Conservation (phyloP, 768 basidiomycete species). For the Lactarius sanguifluus region DNA sequence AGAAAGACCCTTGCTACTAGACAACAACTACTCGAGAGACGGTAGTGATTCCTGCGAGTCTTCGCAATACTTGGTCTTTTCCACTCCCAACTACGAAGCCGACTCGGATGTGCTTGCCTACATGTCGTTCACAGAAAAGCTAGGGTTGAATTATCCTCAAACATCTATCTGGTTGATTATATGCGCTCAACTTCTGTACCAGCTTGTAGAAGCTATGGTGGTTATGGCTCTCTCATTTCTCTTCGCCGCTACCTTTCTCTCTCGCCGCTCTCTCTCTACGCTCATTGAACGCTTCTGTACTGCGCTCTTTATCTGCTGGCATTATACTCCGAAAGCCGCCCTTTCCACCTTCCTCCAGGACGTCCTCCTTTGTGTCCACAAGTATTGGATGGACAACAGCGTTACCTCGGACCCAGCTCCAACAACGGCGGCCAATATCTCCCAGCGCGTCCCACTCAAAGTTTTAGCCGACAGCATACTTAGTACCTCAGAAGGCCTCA, state of each 20-base stretch:
- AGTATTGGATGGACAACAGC: constrained; percentile 22
- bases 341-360: constrained; percentile 25
- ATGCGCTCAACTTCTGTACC: constrained; percentile 16
- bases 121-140: constrained; percentile 8
- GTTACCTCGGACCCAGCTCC: neutral
- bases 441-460: neutral
- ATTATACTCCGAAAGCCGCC: constrained; percentile 10
- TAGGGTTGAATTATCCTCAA: constrained; percentile 3
- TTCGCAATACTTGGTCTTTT: constrained; percentile 12
- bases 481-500: neutral
- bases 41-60: neutral
- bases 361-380: constrained; percentile 13
- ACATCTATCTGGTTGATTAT: constrained; percentile 15
- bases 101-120: neutral
- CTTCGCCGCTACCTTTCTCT: constrained; percentile 4
- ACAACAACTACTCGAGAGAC: neutral
- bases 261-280: constrained; percentile 10
- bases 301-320: constrained; percentile 16
- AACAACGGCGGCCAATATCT: neutral
- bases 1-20: neutral
- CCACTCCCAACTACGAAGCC: neutral
- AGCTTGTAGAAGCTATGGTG: constrained; percentile 16
- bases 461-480: neutral
- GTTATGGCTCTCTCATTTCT: constrained; percentile 23
- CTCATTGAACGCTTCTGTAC: constrained; percentile 19